A percentile compares a stretch with the other conserved stretches of the same genome.
Evolutionary conservation across 768 basidiomycete genomes (phyloP).

Genomic region (Amanita thiersii): DNA sequence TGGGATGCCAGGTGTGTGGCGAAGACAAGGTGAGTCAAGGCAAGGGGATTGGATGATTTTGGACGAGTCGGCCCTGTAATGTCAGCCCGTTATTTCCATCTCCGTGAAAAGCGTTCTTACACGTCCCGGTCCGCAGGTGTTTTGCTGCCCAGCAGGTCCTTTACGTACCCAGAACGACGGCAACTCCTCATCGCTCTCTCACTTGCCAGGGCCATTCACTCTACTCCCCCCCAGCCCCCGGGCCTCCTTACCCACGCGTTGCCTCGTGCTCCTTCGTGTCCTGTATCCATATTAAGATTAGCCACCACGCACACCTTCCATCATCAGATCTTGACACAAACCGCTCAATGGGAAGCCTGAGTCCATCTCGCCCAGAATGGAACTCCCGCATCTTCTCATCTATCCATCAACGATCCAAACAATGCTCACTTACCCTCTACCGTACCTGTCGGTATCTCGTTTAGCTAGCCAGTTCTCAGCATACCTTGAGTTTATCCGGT

Average conservation of each 20-base stretch:
- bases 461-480: neutral
- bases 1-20: no score
- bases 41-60: no score
- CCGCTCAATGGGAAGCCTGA: conserved; percentile 6
- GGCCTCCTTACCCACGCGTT: conserved; percentile 8
- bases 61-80: conserved; percentile 9
- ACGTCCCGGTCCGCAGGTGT: conserved; percentile 11
- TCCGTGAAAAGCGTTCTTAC: conserved; percentile 8
- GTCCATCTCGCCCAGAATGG: conserved; percentile 8
- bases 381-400: neutral
- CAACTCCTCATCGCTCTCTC: neutral
- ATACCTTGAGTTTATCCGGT: neutral
- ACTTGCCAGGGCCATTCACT: conserved; percentile 9
- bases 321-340: conserved; percentile 9
- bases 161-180: conserved; percentile 10
- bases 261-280: conserved; percentile 8
- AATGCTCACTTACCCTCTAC: no score
- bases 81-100: conserved; percentile 10
- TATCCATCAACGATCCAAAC: conserved; percentile 3
- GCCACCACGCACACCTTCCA: conserved; percentile 8
- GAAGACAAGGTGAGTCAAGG: no score
- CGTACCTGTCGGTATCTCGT: conserved; percentile 9
- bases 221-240: no score
- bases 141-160: neutral
- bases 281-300: conserved; percentile 10